phyloP scores from a whole-genome alignment of 2,329 filamentous ascomycete genomes.

The Chaetomiaceae sp. region DNA sequence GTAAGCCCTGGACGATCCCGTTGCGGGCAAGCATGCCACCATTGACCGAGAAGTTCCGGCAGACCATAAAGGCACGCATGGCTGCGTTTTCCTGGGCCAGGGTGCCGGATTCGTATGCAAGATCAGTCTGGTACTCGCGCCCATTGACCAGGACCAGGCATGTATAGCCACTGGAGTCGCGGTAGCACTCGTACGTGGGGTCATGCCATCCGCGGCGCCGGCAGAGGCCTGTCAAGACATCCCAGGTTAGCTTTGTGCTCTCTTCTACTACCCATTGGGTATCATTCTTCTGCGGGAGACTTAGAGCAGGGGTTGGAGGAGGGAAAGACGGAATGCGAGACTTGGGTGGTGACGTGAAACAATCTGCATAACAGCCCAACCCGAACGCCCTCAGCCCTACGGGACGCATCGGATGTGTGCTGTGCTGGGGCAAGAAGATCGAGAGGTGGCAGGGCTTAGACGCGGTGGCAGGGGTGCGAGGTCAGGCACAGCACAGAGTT shows the following conservation, averaged over 20 bases:
- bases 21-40: conserved; percentile 80
- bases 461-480: conserved; percentile 19
- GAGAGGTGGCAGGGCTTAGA: conserved; percentile 17
- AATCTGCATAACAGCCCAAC: conserved; percentile 37
- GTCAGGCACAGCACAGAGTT: conserved; percentile 26
- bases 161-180: conserved; percentile 69
- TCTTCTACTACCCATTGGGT: conserved; percentile 17
- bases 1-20: conserved; percentile 63
- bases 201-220: conserved; percentile 91
- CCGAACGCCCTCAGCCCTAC: conserved; percentile 31
- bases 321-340: conserved; percentile 6
- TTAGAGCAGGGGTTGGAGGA: neutral
- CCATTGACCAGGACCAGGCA: conserved; percentile 95
- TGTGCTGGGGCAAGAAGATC: conserved; percentile 14
- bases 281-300: conserved; percentile 5
- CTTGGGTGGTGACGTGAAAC: conserved; percentile 27
- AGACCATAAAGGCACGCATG: conserved; percentile 95
- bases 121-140: conserved; percentile 90
- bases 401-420: conserved; percentile 11
- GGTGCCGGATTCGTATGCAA: conserved; percentile 73
- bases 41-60: conserved; percentile 94
- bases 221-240: conserved; percentile 70
- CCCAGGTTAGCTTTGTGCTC: conserved; percentile 34
- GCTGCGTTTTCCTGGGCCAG: conserved; percentile 90
- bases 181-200: conserved; percentile 81